phyloP scores from a whole-genome alignment of 306 rosid species.

The Prunus mume region DNA sequence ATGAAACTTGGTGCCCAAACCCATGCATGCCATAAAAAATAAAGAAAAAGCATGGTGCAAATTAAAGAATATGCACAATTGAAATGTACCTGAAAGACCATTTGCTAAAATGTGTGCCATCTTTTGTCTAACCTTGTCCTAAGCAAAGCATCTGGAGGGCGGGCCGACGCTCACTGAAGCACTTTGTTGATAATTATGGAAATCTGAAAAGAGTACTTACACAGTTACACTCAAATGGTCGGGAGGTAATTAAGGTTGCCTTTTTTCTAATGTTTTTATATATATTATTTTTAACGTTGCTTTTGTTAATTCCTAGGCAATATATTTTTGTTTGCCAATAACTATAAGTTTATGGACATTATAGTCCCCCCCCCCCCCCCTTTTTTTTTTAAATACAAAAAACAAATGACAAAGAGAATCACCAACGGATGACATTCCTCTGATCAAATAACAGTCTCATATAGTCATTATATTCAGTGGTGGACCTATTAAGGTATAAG shows the following conservation, averaged over 20 bases:
- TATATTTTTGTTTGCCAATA: background rate
- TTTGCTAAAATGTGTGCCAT: slow-evolving; percentile 4
- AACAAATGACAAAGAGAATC: too few relatives aligned
- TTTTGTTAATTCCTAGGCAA: background rate
- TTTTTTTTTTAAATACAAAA: too few relatives aligned
- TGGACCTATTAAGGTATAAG: too few relatives aligned
- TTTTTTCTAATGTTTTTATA: too few relatives aligned
- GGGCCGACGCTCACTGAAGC: background rate
- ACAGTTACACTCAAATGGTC: background rate
- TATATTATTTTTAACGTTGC: too few relatives aligned
- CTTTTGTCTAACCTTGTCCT: slow-evolving; percentile 4
- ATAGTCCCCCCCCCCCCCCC: background rate
- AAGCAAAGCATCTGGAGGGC: background rate
- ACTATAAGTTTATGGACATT: background rate
- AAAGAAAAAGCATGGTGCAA: background rate
- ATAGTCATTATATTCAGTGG: too few relatives aligned
- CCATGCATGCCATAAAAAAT: background rate
- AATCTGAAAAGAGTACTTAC: background rate
- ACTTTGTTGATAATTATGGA: background rate
- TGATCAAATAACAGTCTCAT: too few relatives aligned
- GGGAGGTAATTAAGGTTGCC: background rate
- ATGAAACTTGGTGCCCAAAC: background rate
- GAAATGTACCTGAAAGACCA: background rate
- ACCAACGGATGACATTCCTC: too few relatives aligned
- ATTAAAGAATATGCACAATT: background rate